Evolutionary conservation across 208 protist genomes (phyloP).

Genomic region (Lotmaria passim): DNA sequence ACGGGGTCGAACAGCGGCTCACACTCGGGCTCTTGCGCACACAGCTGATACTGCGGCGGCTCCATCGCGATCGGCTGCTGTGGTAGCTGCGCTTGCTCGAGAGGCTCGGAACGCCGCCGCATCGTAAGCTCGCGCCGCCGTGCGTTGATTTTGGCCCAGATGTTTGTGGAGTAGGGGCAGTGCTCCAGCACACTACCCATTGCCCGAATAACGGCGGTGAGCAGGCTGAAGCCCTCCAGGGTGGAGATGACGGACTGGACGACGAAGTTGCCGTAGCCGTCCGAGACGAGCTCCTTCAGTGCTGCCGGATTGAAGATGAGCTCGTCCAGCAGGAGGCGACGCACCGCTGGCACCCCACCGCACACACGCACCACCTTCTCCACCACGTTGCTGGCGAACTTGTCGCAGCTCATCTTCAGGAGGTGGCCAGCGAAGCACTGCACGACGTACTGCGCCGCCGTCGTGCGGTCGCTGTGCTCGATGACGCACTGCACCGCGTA

Average conservation of each 20-base stretch:
- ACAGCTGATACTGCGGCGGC: too few relatives aligned
- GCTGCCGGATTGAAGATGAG: conserved; percentile 74
- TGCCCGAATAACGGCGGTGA: not conserved
- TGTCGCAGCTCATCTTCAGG: conserved; percentile 79
- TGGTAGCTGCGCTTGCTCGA: not conserved
- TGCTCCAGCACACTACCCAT: not conserved
- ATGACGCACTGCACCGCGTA: conserved; percentile 90
- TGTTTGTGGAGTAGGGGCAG: conserved; percentile 30
- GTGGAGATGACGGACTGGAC: conserved; percentile 67
- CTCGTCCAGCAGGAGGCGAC: conserved; percentile 74
- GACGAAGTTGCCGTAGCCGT: conserved; percentile 89
- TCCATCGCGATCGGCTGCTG: too few relatives aligned
- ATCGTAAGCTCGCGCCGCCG: conserved; percentile 13
- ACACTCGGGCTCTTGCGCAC: too few relatives aligned
- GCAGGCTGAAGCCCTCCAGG: not conserved
- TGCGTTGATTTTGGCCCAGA: conserved; percentile 47
- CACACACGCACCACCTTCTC: conserved; percentile 77
- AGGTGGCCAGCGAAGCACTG: conserved; percentile 59
- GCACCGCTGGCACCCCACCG: conserved; percentile 62
- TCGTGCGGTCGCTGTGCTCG: conserved; percentile 60
- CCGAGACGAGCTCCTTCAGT: conserved; percentile 69
- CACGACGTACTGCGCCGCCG: conserved; percentile 64
- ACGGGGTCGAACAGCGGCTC: too few relatives aligned
- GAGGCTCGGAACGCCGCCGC: not conserved
- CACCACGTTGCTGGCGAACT: conserved; percentile 87